phyloP scores from a whole-genome alignment of 306 rosid species.

The Sechiopsis laciniata region DNA sequence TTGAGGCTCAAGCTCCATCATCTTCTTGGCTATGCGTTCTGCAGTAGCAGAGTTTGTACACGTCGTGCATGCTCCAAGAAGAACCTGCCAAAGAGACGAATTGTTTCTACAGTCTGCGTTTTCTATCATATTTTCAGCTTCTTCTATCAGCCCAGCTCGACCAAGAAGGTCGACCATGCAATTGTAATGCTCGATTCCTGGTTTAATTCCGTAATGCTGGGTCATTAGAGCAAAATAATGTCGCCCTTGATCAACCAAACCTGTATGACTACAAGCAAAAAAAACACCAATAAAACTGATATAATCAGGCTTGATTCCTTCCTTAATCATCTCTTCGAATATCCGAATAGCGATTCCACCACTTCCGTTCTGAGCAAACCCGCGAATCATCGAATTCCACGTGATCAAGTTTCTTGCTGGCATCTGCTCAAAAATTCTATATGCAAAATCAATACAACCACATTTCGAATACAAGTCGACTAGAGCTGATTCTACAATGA shows the following conservation, averaged over 20 bases:
- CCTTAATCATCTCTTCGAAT: conserved; percentile 54
- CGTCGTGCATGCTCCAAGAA: conserved; percentile 80
- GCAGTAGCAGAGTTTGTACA: conserved; percentile 48
- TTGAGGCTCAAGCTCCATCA: conserved; percentile 64
- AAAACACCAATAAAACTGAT: conserved; percentile 68
- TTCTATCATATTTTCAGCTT: conserved; percentile 65
- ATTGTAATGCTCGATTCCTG: conserved; percentile 67
- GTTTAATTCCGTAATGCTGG: conserved; percentile 47
- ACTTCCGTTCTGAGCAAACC: conserved; percentile 82
- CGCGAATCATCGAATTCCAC: conserved; percentile 81
- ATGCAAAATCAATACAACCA: conserved; percentile 56
- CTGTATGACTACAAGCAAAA: conserved; percentile 87
- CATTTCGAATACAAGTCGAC: conserved; percentile 85
- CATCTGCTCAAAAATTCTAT: conserved; percentile 47
- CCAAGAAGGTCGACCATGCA: conserved; percentile 85
- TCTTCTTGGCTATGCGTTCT: conserved; percentile 70
- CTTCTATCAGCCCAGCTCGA: conserved; percentile 71
- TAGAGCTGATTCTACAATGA: conserved; percentile 77
- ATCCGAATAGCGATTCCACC: conserved; percentile 50
- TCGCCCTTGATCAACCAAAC: conserved; percentile 74
- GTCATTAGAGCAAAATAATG: conserved; percentile 49
- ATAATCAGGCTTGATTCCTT: conserved; percentile 57
- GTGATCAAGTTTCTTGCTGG: conserved; percentile 65
- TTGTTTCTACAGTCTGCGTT: conserved; percentile 58
- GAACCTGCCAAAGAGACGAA: conserved; percentile 70